These are phyloP conservation scores for Tetragonia tetragonoides DNA, from an alignment of 148 eudicot genomes.

Conservation along the genomic window DNA sequence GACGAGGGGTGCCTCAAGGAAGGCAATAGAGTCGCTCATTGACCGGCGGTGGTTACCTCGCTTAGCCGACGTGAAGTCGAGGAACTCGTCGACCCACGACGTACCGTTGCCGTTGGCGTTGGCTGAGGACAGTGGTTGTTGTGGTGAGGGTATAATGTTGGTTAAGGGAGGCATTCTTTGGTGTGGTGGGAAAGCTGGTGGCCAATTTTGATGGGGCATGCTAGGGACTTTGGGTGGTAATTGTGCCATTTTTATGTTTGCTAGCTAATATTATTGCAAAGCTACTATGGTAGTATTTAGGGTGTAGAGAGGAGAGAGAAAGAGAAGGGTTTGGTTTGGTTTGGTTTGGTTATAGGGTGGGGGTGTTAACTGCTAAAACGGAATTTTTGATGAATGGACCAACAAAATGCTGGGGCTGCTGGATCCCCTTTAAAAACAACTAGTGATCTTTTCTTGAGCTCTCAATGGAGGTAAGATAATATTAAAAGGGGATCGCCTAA, in stretches of 20 bases:
- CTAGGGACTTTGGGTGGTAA: slow-evolving; percentile 69
- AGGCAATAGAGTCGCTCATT: slow-evolving; percentile 73
- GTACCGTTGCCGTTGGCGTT: slow-evolving; percentile 23
- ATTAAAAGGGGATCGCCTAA: slow-evolving; percentile 5
- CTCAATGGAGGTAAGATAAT: slow-evolving; percentile 1
- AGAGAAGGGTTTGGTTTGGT: neutral
- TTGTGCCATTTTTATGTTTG: slow-evolving; percentile 61
- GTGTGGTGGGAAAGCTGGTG: slow-evolving; percentile 47
- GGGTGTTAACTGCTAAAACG: slow-evolving; percentile 11
- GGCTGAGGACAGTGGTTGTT: slow-evolving; percentile 23
- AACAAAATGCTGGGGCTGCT: neutral
- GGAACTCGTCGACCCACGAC: slow-evolving; percentile 85
- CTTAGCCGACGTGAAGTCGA: slow-evolving; percentile 68
- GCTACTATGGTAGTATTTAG: neutral
- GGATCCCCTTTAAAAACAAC: slow-evolving; percentile 2
- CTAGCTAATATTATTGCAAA: too few species aligned
- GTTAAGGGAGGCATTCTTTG: slow-evolving; percentile 51
- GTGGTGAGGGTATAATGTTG: neutral
- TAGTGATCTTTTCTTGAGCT: neutral
- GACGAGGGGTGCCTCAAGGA: slow-evolving; percentile 53
- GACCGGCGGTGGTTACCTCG: slow-evolving; percentile 70
- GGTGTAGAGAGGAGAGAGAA: neutral
- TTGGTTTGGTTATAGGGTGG: neutral
- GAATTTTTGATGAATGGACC: neutral
- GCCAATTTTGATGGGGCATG: slow-evolving; percentile 60